Evolutionary conservation across 257 asterid genomes (phyloP).

Genomic region (Anisodus acutangulus): DNA sequence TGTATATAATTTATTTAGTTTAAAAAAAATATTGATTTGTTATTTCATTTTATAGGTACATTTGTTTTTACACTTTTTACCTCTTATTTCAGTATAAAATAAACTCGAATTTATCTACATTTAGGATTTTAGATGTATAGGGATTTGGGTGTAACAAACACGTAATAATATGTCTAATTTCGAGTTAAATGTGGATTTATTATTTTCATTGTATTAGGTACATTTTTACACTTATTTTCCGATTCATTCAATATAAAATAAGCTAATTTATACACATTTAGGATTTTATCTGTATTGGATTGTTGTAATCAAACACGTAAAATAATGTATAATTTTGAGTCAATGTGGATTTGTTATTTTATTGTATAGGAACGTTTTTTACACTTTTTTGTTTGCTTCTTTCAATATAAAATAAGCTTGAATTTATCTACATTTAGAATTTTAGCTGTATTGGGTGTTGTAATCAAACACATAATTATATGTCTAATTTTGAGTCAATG

Average conservation of each 20-base stretch:
- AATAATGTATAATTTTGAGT: background rate
- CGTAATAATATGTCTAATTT: constrained; percentile 7
- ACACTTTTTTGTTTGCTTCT: too few relatives aligned
- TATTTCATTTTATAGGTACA: constrained; percentile 11
- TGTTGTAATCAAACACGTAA: background rate
- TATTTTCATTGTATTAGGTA: constrained; percentile 31
- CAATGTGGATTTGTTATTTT: background rate
- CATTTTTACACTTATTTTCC: background rate
- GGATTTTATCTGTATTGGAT: too few relatives aligned
- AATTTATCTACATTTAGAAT: too few relatives aligned
- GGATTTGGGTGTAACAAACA: too few relatives aligned
- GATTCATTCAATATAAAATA: too few relatives aligned
- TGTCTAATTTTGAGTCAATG: constrained; percentile 14
- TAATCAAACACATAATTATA: background rate
- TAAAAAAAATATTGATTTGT: too few relatives aligned
- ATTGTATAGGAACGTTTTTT: too few relatives aligned
- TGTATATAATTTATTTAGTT: too few relatives aligned
- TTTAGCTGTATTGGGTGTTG: too few relatives aligned
- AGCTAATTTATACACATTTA: too few relatives aligned
- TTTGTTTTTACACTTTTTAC: constrained; percentile 3
- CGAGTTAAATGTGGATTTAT: background rate
- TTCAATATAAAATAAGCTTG: too few relatives aligned
- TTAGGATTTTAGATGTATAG: background rate
- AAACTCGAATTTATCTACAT: background rate
- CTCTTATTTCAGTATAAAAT: background rate